phyloP scores from a whole-genome alignment of 2,329 filamentous ascomycete genomes.

The Fusarium irregulare region DNA sequence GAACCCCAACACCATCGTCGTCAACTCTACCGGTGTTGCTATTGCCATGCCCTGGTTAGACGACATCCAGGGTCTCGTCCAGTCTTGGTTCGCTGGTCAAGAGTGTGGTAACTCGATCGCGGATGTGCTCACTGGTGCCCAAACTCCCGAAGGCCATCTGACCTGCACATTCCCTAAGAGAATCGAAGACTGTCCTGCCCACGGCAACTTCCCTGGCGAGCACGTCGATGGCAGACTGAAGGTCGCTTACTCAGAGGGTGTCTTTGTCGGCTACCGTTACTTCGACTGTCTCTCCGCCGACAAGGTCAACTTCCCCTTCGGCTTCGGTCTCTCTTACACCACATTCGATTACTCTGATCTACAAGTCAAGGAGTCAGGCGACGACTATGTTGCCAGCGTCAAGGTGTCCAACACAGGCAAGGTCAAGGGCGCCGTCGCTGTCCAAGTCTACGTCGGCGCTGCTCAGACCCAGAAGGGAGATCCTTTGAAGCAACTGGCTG shows the following conservation, averaged over 20 bases:
- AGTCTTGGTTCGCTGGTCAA: constrained; percentile 77
- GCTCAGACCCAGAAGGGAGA: constrained; percentile 32
- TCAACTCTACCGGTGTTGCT: constrained; percentile 74
- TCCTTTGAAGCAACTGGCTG: constrained; percentile 71
- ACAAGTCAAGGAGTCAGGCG: constrained; percentile 50
- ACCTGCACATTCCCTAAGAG: constrained; percentile 71
- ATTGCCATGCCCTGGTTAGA: constrained; percentile 68
- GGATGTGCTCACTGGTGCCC: constrained; percentile 72
- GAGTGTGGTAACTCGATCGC: constrained; percentile 76
- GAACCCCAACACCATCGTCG: constrained; percentile 69
- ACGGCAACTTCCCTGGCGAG: constrained; percentile 69
- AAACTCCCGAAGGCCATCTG: constrained; percentile 73
- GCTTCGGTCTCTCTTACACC: constrained; percentile 60
- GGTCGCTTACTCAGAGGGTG: constrained; percentile 75
- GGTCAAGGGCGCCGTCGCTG: constrained; percentile 62
- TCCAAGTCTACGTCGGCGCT: constrained; percentile 63
- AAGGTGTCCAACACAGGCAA: constrained; percentile 69
- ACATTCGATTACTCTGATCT: constrained; percentile 71
- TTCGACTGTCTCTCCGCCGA: constrained; percentile 70
- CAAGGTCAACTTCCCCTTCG: constrained; percentile 73
- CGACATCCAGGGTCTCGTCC: constrained; percentile 69
- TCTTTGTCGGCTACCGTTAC: constrained; percentile 76
- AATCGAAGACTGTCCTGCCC: constrained; percentile 72
- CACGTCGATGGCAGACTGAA: constrained; percentile 58
- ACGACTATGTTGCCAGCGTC: constrained; percentile 59